Evolutionary conservation across 2,329 filamentous ascomycete species (phyloP), one percentile per base, ranked within the genome.

Genomic region (Erysiphe pulchra): DNA sequence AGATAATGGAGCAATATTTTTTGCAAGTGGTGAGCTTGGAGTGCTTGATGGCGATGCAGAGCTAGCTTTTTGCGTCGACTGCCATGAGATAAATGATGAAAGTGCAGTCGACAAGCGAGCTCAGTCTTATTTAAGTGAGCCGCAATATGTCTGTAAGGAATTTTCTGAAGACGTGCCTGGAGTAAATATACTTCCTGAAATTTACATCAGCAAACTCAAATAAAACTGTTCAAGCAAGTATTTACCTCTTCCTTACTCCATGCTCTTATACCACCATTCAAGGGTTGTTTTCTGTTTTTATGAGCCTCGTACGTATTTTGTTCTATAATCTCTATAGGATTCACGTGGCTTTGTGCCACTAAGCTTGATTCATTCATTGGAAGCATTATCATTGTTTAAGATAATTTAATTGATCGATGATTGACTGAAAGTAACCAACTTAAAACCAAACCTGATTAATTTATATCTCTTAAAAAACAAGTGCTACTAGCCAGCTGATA

Each of bases 61-160:
- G 24, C 73, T 71, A 48, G 75, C 48, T 80, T 73, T 68, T 82
- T 83, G 55, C 80, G 77, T 63, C 80, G 82, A 65, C 73, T 82
- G 48, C 80, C 80, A 59, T 85, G 81, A 51, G 78, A 84, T 50
- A 90, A 70, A 57, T 90, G 82, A 57, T 92, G 82, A 59, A 83
- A 87, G 62, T 90, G 83, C 50, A 92, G 71, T 50, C 83, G 81
- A 63, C 82, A 92, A 42, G 82, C 82, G 48, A 90, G 68, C 64
- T 90, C 82, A 0, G 82, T 90, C 67, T 90, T 92, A 63, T 85
- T 83, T 53, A 90, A 65, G 55, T 86, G 78, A 48, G 77, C 73
- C 48, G 82, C 82, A 58, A 90, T 90, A 59, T 87, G 80, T 68
- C 87, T 90, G 63, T 90, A 90, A 0, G 82, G 82, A 75, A 87